Conservation (phyloP, 2,329 filamentous ascomycete genomes). For the Pyrenophora teres region DNA sequence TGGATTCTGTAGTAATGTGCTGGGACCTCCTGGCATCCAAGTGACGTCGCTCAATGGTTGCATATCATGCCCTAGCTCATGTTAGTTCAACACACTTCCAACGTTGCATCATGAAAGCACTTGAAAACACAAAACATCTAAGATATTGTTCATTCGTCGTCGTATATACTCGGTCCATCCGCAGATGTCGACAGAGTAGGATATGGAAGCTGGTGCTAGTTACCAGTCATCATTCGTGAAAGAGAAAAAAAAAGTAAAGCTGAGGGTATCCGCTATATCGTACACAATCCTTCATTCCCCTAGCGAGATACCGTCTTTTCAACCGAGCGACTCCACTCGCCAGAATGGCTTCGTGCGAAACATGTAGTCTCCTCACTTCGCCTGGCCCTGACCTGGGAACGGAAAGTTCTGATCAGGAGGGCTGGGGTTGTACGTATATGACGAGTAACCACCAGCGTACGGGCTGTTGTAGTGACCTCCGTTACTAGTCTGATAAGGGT, state of each 20-base stretch:
- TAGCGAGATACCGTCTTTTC: background rate
- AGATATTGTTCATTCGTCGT: background rate
- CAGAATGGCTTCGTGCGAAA: too few relatives aligned
- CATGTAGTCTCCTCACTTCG: slow-evolving; percentile 12
- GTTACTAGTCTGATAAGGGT: slow-evolving; percentile 27
- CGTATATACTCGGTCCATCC: background rate
- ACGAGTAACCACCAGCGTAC: slow-evolving; percentile 26
- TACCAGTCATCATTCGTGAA: background rate
- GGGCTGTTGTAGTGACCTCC: slow-evolving; percentile 21
- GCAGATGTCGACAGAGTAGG: background rate
- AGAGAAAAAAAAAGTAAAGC: background rate
- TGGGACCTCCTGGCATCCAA: background rate
- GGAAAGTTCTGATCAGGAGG: slow-evolving; percentile 26
- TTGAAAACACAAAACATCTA: background rate
- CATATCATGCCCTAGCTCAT: background rate
- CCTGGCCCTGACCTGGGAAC: slow-evolving; percentile 20
- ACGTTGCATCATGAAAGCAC: background rate
- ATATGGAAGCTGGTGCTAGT: background rate
- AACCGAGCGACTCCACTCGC: background rate
- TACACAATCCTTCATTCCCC: background rate
- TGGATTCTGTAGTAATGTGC: background rate
- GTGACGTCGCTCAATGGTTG: too few relatives aligned
- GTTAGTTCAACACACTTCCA: background rate
- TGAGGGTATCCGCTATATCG: slow-evolving; percentile 1
- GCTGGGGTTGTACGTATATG: slow-evolving; percentile 18